These are phyloP conservation scores for Trichosporon faecale DNA, from an alignment of 1,284 basidiomycete species.

Conservation along the genomic window DNA sequence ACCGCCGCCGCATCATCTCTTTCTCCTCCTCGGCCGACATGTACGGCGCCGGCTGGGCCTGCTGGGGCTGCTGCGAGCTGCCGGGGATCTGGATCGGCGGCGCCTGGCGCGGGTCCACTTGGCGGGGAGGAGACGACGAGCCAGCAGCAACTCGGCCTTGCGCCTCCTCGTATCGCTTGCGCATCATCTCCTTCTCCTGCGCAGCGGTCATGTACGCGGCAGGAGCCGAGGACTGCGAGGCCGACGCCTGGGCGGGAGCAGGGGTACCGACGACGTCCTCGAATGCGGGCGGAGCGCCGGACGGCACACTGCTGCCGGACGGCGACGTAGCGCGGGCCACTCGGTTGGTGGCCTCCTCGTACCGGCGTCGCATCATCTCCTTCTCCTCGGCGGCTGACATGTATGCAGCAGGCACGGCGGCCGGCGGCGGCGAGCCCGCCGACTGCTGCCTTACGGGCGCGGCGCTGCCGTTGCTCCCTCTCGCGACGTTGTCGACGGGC, in stretches of 20 bases:
- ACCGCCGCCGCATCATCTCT: slow-evolving; percentile 29
- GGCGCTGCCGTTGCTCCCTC: neutral
- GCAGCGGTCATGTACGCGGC: slow-evolving; percentile 23
- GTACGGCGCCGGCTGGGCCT: neutral
- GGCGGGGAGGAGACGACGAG: neutral
- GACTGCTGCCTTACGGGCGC: neutral
- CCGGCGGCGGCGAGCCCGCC: neutral
- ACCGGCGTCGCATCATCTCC: slow-evolving; percentile 35
- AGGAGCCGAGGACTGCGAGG: neutral
- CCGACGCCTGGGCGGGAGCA: neutral
- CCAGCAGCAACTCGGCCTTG: neutral
- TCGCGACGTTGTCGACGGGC: neutral
- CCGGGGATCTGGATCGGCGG: neutral
- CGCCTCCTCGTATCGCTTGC: slow-evolving; percentile 27
- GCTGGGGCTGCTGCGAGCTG: neutral
- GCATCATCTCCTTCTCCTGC: slow-evolving; percentile 31
- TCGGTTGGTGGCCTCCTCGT: slow-evolving; percentile 31
- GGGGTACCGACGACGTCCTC: neutral
- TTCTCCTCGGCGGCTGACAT: slow-evolving; percentile 37
- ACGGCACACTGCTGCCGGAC: neutral
- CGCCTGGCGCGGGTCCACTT: neutral
- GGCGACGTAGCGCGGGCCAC: slow-evolving; percentile 9
- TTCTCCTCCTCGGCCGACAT: slow-evolving; percentile 29
- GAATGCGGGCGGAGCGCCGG: neutral
- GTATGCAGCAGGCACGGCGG: slow-evolving; percentile 7